A percentile compares a stretch with the other conserved stretches of the same genome.
Conservation (phyloP, 495 filamentous ascomycete species). For the Talaromyces borbonicus region DNA sequence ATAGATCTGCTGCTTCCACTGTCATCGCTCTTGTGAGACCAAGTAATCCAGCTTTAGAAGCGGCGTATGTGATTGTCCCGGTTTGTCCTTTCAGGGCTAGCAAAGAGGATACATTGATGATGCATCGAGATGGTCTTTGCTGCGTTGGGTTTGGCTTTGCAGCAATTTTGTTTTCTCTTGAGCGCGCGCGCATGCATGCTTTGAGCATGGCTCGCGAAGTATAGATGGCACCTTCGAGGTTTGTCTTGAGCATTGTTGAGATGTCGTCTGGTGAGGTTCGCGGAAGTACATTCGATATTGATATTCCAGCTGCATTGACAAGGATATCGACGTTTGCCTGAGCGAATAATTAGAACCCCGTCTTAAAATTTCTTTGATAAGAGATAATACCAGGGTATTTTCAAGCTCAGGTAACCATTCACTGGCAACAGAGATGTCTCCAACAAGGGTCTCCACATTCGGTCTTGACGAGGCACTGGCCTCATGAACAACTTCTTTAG, state of each 20-base stretch:
- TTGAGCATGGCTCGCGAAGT: conserved; percentile 48
- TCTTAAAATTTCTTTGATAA: no score
- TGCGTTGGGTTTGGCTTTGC: neutral
- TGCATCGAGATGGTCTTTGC: conserved; percentile 36
- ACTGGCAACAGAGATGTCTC: conserved; percentile 34
- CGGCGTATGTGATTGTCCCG: conserved; percentile 65
- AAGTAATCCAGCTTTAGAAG: conserved; percentile 69
- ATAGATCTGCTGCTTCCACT: conserved; percentile 40
- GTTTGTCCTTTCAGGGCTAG: conserved; percentile 51
- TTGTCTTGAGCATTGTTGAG: conserved; percentile 48
- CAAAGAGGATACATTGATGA: conserved; percentile 73
- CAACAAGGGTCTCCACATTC: conserved; percentile 22
- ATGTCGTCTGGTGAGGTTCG: conserved; percentile 29
- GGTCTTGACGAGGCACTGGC: conserved; percentile 9
- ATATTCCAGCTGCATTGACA: conserved; percentile 67
- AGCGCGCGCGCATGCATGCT: conserved; percentile 27
- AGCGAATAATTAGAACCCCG: no score
- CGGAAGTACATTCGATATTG: conserved; percentile 48
- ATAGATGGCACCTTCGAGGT: conserved; percentile 61
- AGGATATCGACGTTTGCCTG: conserved; percentile 50
- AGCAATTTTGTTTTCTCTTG: conserved; percentile 16
- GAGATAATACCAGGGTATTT: conserved; percentile 28
- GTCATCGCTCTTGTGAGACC: conserved; percentile 67
- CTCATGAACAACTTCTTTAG: conserved; percentile 10
- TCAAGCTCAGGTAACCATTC: conserved; percentile 38